phyloP scores from a whole-genome alignment of 495 filamentous ascomycete species.

The Lepraria neglecta region DNA sequence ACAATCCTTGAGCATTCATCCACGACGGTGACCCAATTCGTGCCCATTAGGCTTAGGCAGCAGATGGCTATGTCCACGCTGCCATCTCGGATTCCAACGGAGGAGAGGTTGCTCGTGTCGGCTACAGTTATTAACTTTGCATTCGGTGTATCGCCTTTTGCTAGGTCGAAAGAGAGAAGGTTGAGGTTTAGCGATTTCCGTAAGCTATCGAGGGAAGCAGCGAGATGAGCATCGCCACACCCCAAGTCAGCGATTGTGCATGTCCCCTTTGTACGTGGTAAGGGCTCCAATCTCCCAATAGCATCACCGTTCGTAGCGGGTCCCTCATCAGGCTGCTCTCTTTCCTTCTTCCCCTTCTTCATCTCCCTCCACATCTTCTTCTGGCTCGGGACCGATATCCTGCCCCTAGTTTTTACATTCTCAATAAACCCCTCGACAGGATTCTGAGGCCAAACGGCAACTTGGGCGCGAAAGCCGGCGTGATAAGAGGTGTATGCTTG shows the following conservation, averaged over 20 bases:
- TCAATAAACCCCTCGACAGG: slow-evolving; percentile 78
- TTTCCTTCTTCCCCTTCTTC: slow-evolving; percentile 31
- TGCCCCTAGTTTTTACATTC: slow-evolving; percentile 55
- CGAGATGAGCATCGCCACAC: slow-evolving; percentile 74
- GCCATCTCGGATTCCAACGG: slow-evolving; percentile 47
- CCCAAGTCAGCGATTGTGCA: slow-evolving; percentile 82
- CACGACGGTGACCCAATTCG: slow-evolving; percentile 81
- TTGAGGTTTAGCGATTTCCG: slow-evolving; percentile 59
- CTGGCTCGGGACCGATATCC: slow-evolving; percentile 24
- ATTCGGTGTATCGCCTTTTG: slow-evolving; percentile 43
- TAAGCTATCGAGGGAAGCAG: slow-evolving; percentile 47
- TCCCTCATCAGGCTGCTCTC: slow-evolving; percentile 11
- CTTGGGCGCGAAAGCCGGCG: slow-evolving; percentile 87
- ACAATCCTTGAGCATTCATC: slow-evolving; percentile 90
- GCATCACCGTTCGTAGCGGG: slow-evolving; percentile 35
- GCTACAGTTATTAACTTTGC: slow-evolving; percentile 68
- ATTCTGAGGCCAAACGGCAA: slow-evolving; percentile 91
- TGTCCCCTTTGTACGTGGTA: slow-evolving; percentile 48
- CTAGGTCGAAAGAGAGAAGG: slow-evolving; percentile 62
- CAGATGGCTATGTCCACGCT: slow-evolving; percentile 81
- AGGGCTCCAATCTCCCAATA: slow-evolving; percentile 31
- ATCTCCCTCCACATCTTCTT: slow-evolving; percentile 25
- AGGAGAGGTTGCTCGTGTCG: slow-evolving; percentile 76
- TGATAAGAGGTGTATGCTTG: slow-evolving; percentile 94
- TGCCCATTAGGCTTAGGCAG: slow-evolving; percentile 96